A percentile compares a stretch with the other conserved stretches of the same genome.
These are phyloP conservation scores for Spencermartinsiella europaea DNA, from an alignment of 805 yeast species.

Conservation along the genomic window DNA sequence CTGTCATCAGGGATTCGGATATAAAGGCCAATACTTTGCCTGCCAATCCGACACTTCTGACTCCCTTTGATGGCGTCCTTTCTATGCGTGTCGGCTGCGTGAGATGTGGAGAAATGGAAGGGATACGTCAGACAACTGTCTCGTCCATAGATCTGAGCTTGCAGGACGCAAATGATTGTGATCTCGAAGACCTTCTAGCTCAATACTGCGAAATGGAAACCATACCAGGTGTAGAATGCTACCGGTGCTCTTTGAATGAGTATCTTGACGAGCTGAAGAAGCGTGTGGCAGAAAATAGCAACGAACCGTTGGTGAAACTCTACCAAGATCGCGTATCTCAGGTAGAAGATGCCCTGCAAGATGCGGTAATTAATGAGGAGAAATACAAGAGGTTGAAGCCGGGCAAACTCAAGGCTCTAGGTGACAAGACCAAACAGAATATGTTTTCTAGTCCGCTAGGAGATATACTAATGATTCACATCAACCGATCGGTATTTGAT, in stretches of 20 bases:
- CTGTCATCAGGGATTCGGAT: background rate
- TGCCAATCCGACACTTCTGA: conserved; percentile 43
- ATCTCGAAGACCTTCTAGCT: conserved; percentile 24
- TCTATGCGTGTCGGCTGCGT: conserved; percentile 90
- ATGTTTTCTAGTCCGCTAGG: conserved; percentile 74
- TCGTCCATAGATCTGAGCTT: conserved; percentile 34
- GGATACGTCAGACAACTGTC: conserved; percentile 76
- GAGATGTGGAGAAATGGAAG: conserved; percentile 90
- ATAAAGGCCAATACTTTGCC: conserved; percentile 2
- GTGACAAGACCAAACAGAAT: conserved; percentile 80
- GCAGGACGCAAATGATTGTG: conserved; percentile 9
- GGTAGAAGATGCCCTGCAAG: conserved; percentile 49
- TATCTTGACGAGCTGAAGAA: conserved; percentile 28
- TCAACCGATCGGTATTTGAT: conserved; percentile 91
- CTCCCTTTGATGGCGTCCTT: conserved; percentile 88
- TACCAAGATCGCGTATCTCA: conserved; percentile 44
- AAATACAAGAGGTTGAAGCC: conserved; percentile 69
- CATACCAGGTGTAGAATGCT: conserved; percentile 91
- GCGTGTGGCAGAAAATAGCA: conserved; percentile 2
- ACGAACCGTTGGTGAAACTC: conserved; percentile 19
- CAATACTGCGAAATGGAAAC: conserved; percentile 58
- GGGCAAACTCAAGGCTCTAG: conserved; percentile 65
- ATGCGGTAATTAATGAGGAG: conserved; percentile 74
- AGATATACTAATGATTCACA: conserved; percentile 63
- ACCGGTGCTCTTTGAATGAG: conserved; percentile 69